Percentiles rank a stretch among this genome's conserved stretches.
phyloP scores from a whole-genome alignment of 1,284 basidiomycete species.

The Wolfiporia cocos region DNA sequence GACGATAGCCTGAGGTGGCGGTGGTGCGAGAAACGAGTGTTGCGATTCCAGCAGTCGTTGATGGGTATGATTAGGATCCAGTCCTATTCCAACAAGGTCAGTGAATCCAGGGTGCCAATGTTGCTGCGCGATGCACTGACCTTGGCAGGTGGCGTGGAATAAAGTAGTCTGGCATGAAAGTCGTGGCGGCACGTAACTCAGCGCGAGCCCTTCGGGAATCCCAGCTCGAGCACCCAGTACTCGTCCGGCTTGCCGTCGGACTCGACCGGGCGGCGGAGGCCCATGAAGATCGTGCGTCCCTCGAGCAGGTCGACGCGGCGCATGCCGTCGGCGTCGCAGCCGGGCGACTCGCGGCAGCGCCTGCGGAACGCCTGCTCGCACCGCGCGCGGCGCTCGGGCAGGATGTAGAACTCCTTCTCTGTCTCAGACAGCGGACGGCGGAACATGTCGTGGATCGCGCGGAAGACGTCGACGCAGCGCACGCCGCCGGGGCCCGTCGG shows the following conservation, averaged over 20 bases:
- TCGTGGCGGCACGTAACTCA: too few species aligned
- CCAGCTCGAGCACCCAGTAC: conserved; percentile 29
- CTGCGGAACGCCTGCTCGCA: conserved; percentile 35
- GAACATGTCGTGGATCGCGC: conserved; percentile 44
- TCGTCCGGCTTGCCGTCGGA: conserved; percentile 12
- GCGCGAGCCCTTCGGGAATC: conserved; percentile 11
- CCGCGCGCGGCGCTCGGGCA: conserved; percentile 22
- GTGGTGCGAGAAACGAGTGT: conserved; percentile 8
- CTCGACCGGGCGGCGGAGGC: conserved; percentile 26
- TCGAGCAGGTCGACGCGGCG: conserved; percentile 44
- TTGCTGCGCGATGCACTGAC: conserved; percentile 3
- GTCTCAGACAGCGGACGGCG: conserved; percentile 36
- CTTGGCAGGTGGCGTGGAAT: conserved; percentile 7
- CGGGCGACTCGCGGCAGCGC: conserved; percentile 38
- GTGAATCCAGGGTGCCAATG: too few species aligned
- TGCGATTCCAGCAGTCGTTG: conserved; percentile 3
- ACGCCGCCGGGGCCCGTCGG: conserved; percentile 34
- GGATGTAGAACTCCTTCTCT: conserved; percentile 28
- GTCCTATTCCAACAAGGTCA: too few species aligned
- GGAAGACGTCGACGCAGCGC: conserved; percentile 45
- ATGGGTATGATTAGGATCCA: conserved; percentile 11
- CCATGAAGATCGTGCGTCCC: conserved; percentile 38
- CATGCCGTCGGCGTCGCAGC: conserved; percentile 34
- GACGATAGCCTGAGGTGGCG: too few species aligned
- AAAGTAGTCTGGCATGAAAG: conserved; percentile 5